phyloP scores from a whole-genome alignment of 345 rosid species.

The Populus euphratica region DNA sequence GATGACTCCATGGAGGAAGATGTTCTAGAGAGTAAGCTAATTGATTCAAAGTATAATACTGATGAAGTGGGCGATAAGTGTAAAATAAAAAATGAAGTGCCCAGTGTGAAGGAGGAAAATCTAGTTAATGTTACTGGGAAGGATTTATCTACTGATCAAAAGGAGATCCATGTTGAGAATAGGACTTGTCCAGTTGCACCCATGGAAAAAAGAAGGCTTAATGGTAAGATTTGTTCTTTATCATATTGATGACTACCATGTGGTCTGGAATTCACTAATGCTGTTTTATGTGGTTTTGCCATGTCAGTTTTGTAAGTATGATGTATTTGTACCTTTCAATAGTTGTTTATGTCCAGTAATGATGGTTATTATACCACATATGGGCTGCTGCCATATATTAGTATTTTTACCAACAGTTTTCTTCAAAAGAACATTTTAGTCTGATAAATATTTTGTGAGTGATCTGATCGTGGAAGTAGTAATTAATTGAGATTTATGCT shows the following conservation, averaged over 20 bases:
- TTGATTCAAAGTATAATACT: conserved; percentile 56
- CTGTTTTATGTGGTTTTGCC: neutral
- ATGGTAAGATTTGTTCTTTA: conserved; percentile 41
- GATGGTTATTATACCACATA: neutral
- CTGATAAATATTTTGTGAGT: neutral
- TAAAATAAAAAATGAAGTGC: conserved; percentile 40
- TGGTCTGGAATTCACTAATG: neutral
- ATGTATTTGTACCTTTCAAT: neutral
- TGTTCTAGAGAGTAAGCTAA: conserved; percentile 68
- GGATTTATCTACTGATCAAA: conserved; percentile 34
- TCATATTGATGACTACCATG: neutral
- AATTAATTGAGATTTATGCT: neutral
- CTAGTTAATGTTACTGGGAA: conserved; percentile 46
- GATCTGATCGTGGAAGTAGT: neutral
- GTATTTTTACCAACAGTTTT: neutral
- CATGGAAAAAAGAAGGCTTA: conserved; percentile 78
- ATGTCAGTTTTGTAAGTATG: neutral
- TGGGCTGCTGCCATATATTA: neutral
- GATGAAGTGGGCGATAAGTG: conserved; percentile 50
- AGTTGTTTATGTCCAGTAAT: neutral
- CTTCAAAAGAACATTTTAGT: neutral
- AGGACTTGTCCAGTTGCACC: conserved; percentile 31
- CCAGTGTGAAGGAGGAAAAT: conserved; percentile 43
- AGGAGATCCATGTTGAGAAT: conserved; percentile 36
- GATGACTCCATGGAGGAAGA: conserved; percentile 97